Evolutionary conservation across 202 grass and related monocot species (phyloP).

Genomic region (Cymbopogon flexuosus): DNA sequence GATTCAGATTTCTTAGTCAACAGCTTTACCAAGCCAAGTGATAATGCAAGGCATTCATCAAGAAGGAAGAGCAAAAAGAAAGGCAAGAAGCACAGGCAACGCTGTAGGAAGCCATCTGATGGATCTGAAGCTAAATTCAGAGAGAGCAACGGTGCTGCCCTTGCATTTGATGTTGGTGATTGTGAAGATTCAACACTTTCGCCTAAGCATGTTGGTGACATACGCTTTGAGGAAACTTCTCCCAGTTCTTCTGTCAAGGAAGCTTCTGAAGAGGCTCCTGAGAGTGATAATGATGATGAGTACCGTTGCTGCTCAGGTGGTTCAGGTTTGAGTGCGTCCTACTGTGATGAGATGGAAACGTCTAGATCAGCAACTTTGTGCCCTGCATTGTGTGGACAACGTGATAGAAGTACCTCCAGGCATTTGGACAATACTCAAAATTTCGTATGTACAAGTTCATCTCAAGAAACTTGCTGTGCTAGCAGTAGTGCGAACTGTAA

Average conservation of each 20-base stretch:
- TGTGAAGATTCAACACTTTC: conserved; percentile 45
- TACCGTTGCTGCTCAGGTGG: conserved; percentile 37
- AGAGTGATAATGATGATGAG: conserved; percentile 52
- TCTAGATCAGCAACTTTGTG: conserved; percentile 36
- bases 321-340: conserved; percentile 41
- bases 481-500: conserved; percentile 25
- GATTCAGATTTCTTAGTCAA: conserved; percentile 53
- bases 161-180: conserved; percentile 29
- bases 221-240: conserved; percentile 50
- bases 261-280: conserved; percentile 47
- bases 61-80: conserved; percentile 81
- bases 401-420: conserved; percentile 6
- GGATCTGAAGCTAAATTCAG: conserved; percentile 36
- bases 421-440: conserved; percentile 28
- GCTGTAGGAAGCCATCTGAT: conserved; percentile 31
- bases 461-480: conserved; percentile 39
- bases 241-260: conserved; percentile 53
- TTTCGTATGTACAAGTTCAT: conserved; percentile 21
- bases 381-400: conserved; percentile 33
- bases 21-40: conserved; percentile 36
- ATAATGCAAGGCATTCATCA: conserved; percentile 35
- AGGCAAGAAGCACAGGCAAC: conserved; percentile 50
- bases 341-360: conserved; percentile 47
- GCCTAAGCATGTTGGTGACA: conserved; percentile 44
- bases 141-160: conserved; percentile 16